Evolutionary conservation across 2,329 filamentous ascomycete species (phyloP), one percentile per base, ranked within the genome.

Genomic region (Ascochyta lentis): DNA sequence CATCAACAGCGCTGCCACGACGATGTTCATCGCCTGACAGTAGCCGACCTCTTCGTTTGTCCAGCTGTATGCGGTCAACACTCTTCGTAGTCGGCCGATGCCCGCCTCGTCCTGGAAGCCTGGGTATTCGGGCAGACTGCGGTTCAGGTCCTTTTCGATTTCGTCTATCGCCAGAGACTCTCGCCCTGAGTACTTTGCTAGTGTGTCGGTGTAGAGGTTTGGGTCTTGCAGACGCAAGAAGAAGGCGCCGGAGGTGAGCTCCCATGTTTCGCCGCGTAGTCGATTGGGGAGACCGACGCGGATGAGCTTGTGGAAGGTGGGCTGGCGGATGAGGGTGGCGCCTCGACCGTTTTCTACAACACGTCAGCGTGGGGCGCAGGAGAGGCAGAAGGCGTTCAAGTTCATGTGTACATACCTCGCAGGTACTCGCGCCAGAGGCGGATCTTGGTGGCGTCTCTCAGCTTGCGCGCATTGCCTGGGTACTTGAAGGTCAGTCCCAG

Each of bases 1-100:
- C 81, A 99, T 99, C 66, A 99, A 84, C 54, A 99, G 80, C n/a
- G 95, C 95, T 16, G 95, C 95, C 50, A 97, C 94, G 31, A 99
- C 95, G 66, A 99, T 99, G 76, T 99, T 99, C 95, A 99, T 99
- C 59, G 95, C 95, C 78, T 99, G 95, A 76, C 95, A 99, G 77
- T 99, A 99, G 64, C 95, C 95, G 51, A 99, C 93, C 63, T 97
- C 92, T 49, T 91, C 85, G 69, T 99, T 95, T 44, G 89, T 91
- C 95, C 95, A 99, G 78, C 93, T 97, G 79, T 99, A 99, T 4
- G 95, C 95, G 1, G 94, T 98, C 51, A 99, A 82, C 34, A 99
- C 95, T 54, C 94, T 86, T 56, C 95, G 88, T 59, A 99, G 81
- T 19, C 95, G 86, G 40, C 89, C 91, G 63, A 99, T 99, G 15